Evolutionary conservation across 2,329 filamentous ascomycete species (phyloP).

Genomic region (Emmonsia crescens): DNA sequence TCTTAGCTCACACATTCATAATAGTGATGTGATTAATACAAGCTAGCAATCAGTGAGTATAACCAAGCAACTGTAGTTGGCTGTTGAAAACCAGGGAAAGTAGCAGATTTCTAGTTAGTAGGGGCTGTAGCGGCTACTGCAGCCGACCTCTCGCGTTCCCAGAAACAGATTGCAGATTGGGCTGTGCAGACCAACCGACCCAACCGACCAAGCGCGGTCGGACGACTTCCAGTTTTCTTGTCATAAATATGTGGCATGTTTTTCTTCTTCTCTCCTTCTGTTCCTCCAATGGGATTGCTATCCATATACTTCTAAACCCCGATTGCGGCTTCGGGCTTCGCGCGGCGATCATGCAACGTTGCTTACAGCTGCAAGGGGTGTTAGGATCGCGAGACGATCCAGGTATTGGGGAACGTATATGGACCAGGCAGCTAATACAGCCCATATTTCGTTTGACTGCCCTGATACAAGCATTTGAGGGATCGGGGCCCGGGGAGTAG

Average conservation of each 20-base stretch:
- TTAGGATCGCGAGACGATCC: background rate
- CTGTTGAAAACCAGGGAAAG: no score
- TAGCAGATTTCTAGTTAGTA: no score
- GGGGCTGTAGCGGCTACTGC: no score
- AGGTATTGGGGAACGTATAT: background rate
- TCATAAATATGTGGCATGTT: background rate
- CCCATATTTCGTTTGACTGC: background rate
- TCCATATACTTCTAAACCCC: background rate
- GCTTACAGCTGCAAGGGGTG: background rate
- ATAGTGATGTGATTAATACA: no score
- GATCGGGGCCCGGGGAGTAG: no score
- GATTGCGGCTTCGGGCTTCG: background rate
- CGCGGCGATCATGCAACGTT: background rate
- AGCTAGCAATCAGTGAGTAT: no score
- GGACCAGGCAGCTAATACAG: background rate
- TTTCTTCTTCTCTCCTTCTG: background rate
- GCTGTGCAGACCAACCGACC: background rate
- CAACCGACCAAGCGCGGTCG: background rate
- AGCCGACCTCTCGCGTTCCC: no score
- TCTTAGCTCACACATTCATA: no score
- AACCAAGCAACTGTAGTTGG: no score
- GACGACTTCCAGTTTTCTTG: background rate
- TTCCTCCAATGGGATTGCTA: background rate
- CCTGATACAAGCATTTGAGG: background rate
- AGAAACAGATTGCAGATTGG: background rate